phyloP scores from a whole-genome alignment of 192 early-diverging fungal species.

The Coemansia sp. region DNA sequence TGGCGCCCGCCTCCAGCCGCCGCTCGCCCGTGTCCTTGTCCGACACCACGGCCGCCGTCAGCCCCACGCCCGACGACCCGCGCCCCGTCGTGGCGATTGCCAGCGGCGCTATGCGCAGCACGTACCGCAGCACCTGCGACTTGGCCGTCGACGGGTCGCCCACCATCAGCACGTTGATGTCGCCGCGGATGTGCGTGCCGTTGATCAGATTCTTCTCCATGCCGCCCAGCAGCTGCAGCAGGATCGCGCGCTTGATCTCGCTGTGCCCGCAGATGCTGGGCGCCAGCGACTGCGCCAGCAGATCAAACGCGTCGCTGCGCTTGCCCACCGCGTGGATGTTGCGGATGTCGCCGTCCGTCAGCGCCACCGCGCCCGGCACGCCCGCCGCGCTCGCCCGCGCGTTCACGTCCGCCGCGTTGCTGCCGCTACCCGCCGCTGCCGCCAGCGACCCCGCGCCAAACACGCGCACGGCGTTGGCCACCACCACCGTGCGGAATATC shows the following conservation, averaged over 20 bases:
- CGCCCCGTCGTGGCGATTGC: conserved; percentile 96
- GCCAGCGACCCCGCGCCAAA: conserved; percentile 69
- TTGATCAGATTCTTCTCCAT: conserved; percentile 90
- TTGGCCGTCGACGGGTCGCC: conserved; percentile 99
- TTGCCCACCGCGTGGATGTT: conserved; percentile 76
- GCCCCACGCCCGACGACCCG: conserved; percentile 93
- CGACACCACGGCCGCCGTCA: conserved; percentile 91
- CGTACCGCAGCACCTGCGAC: conserved; percentile 96
- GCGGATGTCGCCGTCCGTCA: conserved; percentile 82
- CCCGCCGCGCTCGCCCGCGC: conserved; percentile 25
- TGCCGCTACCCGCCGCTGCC: conserved; percentile 47
- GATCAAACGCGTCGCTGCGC: conserved; percentile 70
- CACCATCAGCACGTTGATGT: conserved; percentile 97
- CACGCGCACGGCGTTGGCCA: conserved; percentile 79
- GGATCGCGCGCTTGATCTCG: conserved; percentile 90
- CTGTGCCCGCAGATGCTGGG: conserved; percentile 88
- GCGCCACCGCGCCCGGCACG: conserved; percentile 54
- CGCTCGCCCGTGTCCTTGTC: conserved; percentile 96
- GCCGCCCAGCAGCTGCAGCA: conserved; percentile 87
- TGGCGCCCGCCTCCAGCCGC: conserved; percentile 92
- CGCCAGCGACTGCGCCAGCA: conserved; percentile 81
- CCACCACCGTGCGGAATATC: conserved; percentile 85
- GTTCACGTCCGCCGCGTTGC: conserved; percentile 13
- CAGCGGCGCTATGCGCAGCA: conserved; percentile 89
- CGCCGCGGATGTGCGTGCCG: conserved; percentile 93